Evolutionary conservation across 108 stramenopile species (phyloP).

Genomic region (Cyclotella kingstonii): DNA sequence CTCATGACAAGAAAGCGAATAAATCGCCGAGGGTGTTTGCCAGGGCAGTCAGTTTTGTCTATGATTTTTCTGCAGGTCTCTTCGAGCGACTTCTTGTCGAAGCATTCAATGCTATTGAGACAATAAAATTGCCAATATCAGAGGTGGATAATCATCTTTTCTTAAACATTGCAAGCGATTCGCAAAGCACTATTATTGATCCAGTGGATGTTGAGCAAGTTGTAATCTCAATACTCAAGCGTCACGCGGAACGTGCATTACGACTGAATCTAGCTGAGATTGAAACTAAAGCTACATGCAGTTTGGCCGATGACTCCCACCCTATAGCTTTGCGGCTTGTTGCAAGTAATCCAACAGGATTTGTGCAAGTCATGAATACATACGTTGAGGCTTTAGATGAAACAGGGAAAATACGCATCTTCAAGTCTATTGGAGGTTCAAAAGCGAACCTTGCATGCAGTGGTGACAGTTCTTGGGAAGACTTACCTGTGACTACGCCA

Average conservation of each 20-base stretch:
- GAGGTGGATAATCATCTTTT: constrained; percentile 93
- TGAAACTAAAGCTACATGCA: constrained; percentile 91
- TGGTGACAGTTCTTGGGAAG: constrained; percentile 91
- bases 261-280: constrained; percentile 90
- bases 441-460: constrained; percentile 79
- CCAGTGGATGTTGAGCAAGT: constrained; percentile 85
- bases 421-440: constrained; percentile 87
- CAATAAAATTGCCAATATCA: constrained; percentile 51
- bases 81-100: constrained; percentile 95
- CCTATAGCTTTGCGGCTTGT: constrained; percentile 92
- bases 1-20: constrained; percentile 80
- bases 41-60: constrained; percentile 77
- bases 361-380: constrained; percentile 92
- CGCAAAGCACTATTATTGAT: constrained; percentile 79
- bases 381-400: constrained; percentile 93
- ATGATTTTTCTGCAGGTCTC: constrained; percentile 68
- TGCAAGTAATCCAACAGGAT: constrained; percentile 96
- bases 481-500: constrained; percentile 72
- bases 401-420: constrained; percentile 58
- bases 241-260: constrained; percentile 79
- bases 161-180: constrained; percentile 88
- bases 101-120: constrained; percentile 89
- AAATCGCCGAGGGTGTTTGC: constrained; percentile 77
- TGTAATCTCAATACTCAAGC: constrained; percentile 82
- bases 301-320: constrained; percentile 64